Base-by-base conservation (phyloP, 768 basidiomycete species). In the Cantharellus cinnabarinus region DNA sequence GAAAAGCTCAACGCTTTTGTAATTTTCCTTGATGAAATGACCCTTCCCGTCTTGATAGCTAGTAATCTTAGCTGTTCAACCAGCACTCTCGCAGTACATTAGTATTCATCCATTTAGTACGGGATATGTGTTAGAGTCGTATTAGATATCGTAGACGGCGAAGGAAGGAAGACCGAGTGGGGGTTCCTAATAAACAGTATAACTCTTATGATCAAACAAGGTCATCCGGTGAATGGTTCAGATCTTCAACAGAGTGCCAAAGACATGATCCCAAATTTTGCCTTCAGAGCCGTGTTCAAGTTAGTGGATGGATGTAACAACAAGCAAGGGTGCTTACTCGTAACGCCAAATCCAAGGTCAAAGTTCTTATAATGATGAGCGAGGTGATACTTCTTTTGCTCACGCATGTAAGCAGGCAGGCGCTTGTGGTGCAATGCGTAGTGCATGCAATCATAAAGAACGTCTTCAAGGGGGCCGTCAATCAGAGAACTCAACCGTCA, bases 321-420 rank as follows among this genome's bases (percentile, higher is more conserved):
- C 35, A 34, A 39, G 42, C 34, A 58, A 61, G 63, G 42, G 42
- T 10, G 71, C 80, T 57, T 65, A 85, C 87, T 90, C 4, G 93
- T 97, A 5, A 98, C 93, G 40, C 94, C 93, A 67, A 93, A 98
- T 15, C 91, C 93, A 50, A 98, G 83, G 67, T 95, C 90, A 68
- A 89, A 94, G 74, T 95, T 94, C 72, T 95, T 95, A 75, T 94
- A 95, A 69, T 97, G 94, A 67, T 97, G 93, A 4, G 89, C 91
- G 63, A 99, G 78, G 66, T 99, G 95, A 67, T 97, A 98, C 68
- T 87, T 87, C 76, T 99, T 99, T 85, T 88, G 85, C 68, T 90
- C 84, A 60, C 76, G 77, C 71, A 98, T 69, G 71, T 97, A 95
- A 41, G 81, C 73, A 2, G 90, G 89, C 34, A 94, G 79, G 64